These are phyloP conservation scores for Stephania japonica DNA, from an alignment of 164 flowering plant genomes.

Conservation along the genomic window DNA sequence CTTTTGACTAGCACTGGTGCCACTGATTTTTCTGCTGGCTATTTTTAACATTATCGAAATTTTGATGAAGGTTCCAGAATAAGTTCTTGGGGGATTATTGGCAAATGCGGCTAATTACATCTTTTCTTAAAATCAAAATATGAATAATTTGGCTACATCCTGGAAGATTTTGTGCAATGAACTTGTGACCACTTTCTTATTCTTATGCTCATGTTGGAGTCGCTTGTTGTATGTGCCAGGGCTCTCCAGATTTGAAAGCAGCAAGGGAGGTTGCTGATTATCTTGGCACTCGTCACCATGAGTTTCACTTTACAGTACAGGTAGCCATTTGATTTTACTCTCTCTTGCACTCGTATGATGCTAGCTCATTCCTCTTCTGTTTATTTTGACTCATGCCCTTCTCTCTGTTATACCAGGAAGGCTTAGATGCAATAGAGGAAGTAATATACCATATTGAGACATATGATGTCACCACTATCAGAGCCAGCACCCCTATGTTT, in stretches of 20 bases:
- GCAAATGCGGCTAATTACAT: no score
- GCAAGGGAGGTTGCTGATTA: conserved; percentile 91
- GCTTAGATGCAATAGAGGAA: conserved; percentile 90
- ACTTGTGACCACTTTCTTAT: neutral
- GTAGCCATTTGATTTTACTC: conserved; percentile 21
- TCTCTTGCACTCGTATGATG: neutral
- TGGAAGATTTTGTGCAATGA: neutral
- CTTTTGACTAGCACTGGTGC: no score
- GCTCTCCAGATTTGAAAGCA: conserved; percentile 91
- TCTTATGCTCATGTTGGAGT: neutral
- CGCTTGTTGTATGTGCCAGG: conserved; percentile 38
- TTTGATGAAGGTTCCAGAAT: neutral
- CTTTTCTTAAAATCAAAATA: no score
- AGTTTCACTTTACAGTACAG: conserved; percentile 92
- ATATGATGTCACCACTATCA: conserved; percentile 88
- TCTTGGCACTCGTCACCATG: conserved; percentile 87
- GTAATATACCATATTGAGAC: conserved; percentile 93
- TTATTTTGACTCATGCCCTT: neutral
- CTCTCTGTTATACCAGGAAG: conserved; percentile 53
- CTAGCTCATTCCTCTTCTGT: neutral
- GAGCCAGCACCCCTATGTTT: conserved; percentile 99
- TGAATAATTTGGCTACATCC: neutral
- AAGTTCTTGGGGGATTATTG: no score
- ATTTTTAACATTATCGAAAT: neutral
- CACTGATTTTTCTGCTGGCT: neutral